Base-by-base conservation (phyloP, 345 rosid species). In the Pistacia atlantica region DNA sequence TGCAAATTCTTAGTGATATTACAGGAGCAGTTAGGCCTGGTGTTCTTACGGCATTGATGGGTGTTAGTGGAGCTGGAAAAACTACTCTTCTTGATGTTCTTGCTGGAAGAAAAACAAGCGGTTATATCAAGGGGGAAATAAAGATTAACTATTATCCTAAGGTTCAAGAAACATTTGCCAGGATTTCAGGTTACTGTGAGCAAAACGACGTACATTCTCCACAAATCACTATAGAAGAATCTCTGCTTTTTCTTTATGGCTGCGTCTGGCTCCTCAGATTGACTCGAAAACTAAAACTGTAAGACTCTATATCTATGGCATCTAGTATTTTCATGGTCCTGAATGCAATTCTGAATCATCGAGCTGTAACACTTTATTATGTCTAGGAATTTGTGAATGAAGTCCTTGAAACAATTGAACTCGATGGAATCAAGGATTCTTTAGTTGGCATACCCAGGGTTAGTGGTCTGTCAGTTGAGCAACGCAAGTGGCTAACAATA, bases 21-120 rank as follows among this genome's bases (percentile, higher is more conserved):
- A 69, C 46, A 18, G 73, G 73, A 2, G 46, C 73, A 33, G 83
- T 83, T 35, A 73, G 80, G 25, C 88, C 90, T 16, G 86, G 90
- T 17, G 38, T 85, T 78, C 88, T 85, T 25, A 83, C 88, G 1
- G 90, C 87, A 11, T 48, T 87, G 81, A 87, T 87, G 88, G 90
- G 90, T 3, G 82, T 82, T 28, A 85, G 83, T 28, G 90, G 90
- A 57, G 90, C 88, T 37, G 90, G 90, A 46, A 85, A 87, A 74
- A 87, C 90, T 12, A 85, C 90, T 57, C 88, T 85, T 20, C 65
- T 85, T 81, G 90, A 85, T 62, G 88, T 87, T 73, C 86, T 87
- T 31, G 71, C 82, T 8, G 90, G 90, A 38, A 81, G 88, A 74
- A 85, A 87, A 79, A 85, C 86, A 8, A 73, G 75, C 0, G 90